Percentiles rank a stretch among this genome's conserved stretches.
phyloP scores from a whole-genome alignment of 371 early-diverging fungal genomes.

The Rhizopus arrhizus region DNA sequence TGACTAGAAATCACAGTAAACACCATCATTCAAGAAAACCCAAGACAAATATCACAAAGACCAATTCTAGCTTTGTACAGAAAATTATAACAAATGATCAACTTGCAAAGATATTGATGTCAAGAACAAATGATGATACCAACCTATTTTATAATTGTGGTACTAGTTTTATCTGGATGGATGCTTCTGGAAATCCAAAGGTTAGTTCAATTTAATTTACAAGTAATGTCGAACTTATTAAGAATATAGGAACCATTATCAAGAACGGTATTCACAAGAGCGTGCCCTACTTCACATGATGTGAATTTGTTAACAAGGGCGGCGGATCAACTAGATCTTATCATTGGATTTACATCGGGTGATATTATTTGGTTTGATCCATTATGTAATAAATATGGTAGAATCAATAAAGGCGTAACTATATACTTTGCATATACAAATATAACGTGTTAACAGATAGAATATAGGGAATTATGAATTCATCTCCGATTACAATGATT shows the following conservation, averaged over 20 bases:
- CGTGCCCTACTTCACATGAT: conserved; percentile 88
- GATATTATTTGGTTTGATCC: conserved; percentile 88
- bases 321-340: conserved; percentile 72
- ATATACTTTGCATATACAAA: not conserved
- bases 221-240: not conserved
- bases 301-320: conserved; percentile 80
- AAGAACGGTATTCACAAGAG: conserved; percentile 75
- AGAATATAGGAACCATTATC: conserved; percentile 75
- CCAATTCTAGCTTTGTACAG: conserved; percentile 78
- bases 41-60: conserved; percentile 64
- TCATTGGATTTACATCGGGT: conserved; percentile 85
- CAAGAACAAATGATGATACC: conserved; percentile 68
- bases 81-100: conserved; percentile 82
- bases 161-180: conserved; percentile 77
- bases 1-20: conserved; percentile 31
- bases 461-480: conserved; percentile 69
- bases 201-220: conserved; percentile 29
- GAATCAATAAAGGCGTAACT: conserved; percentile 55
- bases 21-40: conserved; percentile 39
- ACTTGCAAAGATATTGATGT: conserved; percentile 75
- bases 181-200: conserved; percentile 67
- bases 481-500: conserved; percentile 74
- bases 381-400: conserved; percentile 70
- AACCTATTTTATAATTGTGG: conserved; percentile 88
- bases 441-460: not conserved